Conservation (phyloP, 176 grass and related monocot genomes). For the Cenchrus fungigraminus region DNA sequence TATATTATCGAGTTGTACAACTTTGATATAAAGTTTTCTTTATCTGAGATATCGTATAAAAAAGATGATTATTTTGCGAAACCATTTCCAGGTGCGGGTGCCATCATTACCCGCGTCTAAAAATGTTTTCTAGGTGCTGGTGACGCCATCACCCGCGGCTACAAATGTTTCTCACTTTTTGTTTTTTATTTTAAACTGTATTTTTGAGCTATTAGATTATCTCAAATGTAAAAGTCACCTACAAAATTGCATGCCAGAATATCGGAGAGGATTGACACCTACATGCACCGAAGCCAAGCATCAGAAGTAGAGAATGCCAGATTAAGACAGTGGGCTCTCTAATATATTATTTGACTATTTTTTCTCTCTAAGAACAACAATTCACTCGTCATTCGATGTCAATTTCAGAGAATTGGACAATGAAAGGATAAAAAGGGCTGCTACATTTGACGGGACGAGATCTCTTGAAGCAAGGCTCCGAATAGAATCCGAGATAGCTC, state of each 20-base stretch:
- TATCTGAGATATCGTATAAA: too few species aligned
- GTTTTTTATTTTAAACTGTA: too few species aligned
- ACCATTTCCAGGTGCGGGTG: too few species aligned
- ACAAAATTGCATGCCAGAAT: background rate
- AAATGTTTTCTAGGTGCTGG: too few species aligned
- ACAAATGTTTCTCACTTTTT: too few species aligned
- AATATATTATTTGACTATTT: background rate
- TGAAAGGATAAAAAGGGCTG: background rate
- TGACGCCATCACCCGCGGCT: too few species aligned
- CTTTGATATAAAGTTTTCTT: too few species aligned
- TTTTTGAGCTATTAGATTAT: too few species aligned
- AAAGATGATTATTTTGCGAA: too few species aligned
- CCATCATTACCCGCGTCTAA: too few species aligned
- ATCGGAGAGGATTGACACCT: slow-evolving; percentile 3
- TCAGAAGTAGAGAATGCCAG: background rate
- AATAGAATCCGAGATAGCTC: background rate
- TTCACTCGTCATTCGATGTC: background rate
- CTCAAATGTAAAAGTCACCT: background rate
- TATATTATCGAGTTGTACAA: too few species aligned
- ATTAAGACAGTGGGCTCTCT: background rate
- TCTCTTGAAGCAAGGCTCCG: background rate
- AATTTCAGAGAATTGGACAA: background rate
- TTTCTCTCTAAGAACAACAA: background rate
- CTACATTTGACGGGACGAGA: background rate
- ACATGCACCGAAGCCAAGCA: background rate